Evolutionary conservation across 805 yeast species (phyloP).

Genomic region (Candida corydali): DNA sequence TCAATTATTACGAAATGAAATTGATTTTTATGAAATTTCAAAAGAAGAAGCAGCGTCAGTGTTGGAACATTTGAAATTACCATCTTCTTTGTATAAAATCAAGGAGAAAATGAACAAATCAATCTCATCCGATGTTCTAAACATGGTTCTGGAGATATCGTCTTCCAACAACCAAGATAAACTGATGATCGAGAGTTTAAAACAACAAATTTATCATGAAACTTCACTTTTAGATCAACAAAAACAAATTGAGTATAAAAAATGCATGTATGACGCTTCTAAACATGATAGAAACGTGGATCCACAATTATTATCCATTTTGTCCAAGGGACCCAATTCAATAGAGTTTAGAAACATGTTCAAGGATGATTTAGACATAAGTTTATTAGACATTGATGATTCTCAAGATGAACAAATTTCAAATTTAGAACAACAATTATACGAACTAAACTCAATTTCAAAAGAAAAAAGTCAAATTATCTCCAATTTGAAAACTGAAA

Average conservation of each 20-base stretch:
- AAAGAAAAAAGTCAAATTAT: conserved; percentile 60
- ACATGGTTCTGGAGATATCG: conserved; percentile 20
- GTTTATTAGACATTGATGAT: conserved; percentile 70
- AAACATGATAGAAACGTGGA: conserved; percentile 53
- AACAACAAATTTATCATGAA: conserved; percentile 33
- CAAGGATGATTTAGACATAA: conserved; percentile 27
- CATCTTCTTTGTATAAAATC: conserved; percentile 56
- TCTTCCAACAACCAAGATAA: conserved; percentile 27
- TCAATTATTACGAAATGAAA: conserved; percentile 62
- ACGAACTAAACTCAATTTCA: conserved; percentile 58
- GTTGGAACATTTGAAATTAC: conserved; percentile 75
- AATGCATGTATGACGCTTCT: conserved; percentile 58
- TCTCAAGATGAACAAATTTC: conserved; percentile 35
- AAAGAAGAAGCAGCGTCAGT: conserved; percentile 76
- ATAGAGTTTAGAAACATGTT: conserved; percentile 35
- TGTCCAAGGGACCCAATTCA: conserved; percentile 41
- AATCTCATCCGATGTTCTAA: conserved; percentile 2
- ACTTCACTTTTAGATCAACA: conserved; percentile 40
- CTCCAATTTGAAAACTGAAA: conserved; percentile 60
- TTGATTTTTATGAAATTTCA: conserved; percentile 72
- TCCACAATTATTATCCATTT: conserved; percentile 18
- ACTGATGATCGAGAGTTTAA: conserved; percentile 21
- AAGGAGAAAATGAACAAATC: conserved; percentile 32
- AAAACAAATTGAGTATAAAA: conserved; percentile 53
- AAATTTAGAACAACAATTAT: conserved; percentile 52